A percentile compares a stretch with the other conserved stretches of the same genome.
These are phyloP conservation scores for Cladosporium sp. DNA, from an alignment of 2,329 filamentous ascomycete genomes.

Conservation along the genomic window DNA sequence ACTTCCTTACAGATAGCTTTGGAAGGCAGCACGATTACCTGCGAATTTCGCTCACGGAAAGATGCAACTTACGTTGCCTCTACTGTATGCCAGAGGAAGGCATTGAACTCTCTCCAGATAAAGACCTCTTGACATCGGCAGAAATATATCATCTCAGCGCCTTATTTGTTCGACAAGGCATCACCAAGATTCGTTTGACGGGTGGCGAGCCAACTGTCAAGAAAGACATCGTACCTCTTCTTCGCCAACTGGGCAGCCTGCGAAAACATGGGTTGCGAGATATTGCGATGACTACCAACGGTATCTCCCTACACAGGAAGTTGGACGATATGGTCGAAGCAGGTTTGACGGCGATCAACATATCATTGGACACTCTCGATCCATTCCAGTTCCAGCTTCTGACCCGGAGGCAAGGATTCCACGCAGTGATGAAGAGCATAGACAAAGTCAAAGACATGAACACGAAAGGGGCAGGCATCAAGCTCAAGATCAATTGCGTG, in stretches of 20 bases:
- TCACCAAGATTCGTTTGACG: constrained; percentile 90
- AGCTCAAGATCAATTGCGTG: constrained; percentile 95
- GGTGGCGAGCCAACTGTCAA: constrained; percentile 93
- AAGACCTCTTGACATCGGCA: constrained; percentile 79
- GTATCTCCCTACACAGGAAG: constrained; percentile 83
- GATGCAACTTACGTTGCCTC: constrained; percentile 90
- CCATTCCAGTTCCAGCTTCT: constrained; percentile 95
- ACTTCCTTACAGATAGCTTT: constrained; percentile 88
- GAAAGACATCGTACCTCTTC: constrained; percentile 82
- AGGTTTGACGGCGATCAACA: constrained; percentile 85
- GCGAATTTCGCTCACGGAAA: constrained; percentile 90
- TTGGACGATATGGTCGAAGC: constrained; percentile 89
- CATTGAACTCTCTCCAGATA: constrained; percentile 75
- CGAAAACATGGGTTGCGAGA: constrained; percentile 73
- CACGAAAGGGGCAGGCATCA: constrained; percentile 73
- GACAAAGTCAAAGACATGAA: constrained; percentile 85
- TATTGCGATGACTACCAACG: constrained; percentile 94
- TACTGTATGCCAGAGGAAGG: constrained; percentile 99
- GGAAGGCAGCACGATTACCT: constrained; percentile 91
- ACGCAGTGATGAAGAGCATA: constrained; percentile 87
- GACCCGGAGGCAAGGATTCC: constrained; percentile 84
- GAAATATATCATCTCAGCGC: constrained; percentile 90
- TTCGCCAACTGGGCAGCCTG: constrained; percentile 80
- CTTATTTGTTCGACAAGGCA: constrained; percentile 88
- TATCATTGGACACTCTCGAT: constrained; percentile 92